These are phyloP conservation scores for Mycena filopes DNA, from an alignment of 768 basidiomycete species.

Conservation along the genomic window DNA sequence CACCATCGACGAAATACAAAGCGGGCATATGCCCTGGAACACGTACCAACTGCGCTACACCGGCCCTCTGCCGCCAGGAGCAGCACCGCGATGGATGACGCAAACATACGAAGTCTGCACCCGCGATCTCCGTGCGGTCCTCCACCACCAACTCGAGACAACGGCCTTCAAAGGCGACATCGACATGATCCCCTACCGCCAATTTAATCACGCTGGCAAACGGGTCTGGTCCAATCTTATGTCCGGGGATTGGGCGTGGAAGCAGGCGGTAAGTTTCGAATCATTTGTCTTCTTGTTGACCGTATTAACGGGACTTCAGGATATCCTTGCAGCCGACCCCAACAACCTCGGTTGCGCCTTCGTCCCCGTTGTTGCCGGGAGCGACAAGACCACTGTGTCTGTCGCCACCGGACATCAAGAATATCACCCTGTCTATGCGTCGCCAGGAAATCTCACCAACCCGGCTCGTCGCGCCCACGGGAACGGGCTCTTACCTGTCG, in stretches of 20 bases:
- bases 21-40: slow-evolving; percentile 14
- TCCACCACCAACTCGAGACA: slow-evolving; percentile 29
- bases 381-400: slow-evolving; percentile 42
- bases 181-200: slow-evolving; percentile 38
- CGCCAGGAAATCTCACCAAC: slow-evolving; percentile 31
- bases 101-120: slow-evolving; percentile 16
- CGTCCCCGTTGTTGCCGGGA: slow-evolving; percentile 35
- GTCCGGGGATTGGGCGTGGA: slow-evolving; percentile 49
- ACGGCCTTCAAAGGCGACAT: slow-evolving; percentile 34
- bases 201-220: slow-evolving; percentile 35
- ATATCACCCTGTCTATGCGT: slow-evolving; percentile 41
- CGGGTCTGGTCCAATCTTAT: slow-evolving; percentile 44
- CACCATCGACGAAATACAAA: slow-evolving; percentile 13
- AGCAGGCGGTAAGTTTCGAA: slow-evolving; percentile 41
- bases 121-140: not conserved
- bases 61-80: slow-evolving; percentile 4
- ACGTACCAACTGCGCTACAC: slow-evolving; percentile 9
- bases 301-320: not conserved
- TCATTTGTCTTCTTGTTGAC: not conserved
- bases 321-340: not conserved
- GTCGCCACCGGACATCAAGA: slow-evolving; percentile 32
- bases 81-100: slow-evolving; percentile 18
- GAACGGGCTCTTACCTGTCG: slow-evolving; percentile 10
- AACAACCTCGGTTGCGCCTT: slow-evolving; percentile 29
- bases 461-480: slow-evolving; percentile 14